phyloP scores from a whole-genome alignment of 345 rosid species.

The Mercurialis annua region DNA sequence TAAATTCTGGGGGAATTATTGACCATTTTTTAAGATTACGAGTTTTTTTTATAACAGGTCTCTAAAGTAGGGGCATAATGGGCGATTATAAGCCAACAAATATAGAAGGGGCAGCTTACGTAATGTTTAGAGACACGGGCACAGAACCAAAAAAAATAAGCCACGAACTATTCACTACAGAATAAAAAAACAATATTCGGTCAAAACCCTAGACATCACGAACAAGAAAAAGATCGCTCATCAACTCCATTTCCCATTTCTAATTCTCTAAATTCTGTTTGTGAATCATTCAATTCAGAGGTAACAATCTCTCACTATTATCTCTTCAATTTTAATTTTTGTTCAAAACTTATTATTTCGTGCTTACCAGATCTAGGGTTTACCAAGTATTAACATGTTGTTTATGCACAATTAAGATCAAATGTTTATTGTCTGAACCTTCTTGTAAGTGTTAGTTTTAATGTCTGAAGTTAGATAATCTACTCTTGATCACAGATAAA shows the following conservation, averaged over 20 bases:
- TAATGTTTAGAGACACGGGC: neutral
- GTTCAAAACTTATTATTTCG: too few species aligned
- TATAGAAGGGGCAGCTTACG: neutral
- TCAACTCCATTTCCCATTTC: neutral
- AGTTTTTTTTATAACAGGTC: too few species aligned
- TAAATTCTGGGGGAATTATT: too few species aligned
- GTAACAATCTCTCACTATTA: neutral
- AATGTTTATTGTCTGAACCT: too few species aligned
- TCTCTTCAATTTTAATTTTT: neutral
- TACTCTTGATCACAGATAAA: neutral
- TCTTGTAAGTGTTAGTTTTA: too few species aligned
- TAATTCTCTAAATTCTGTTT: neutral
- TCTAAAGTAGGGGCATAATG: too few species aligned
- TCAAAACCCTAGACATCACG: slow-evolving; percentile 15
- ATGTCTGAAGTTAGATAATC: too few species aligned
- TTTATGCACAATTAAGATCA: too few species aligned
- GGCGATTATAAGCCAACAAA: too few species aligned
- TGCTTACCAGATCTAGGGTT: neutral
- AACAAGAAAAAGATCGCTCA: neutral
- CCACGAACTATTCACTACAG: neutral
- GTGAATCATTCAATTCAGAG: neutral
- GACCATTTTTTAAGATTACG: too few species aligned
- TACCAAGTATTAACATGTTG: too few species aligned
- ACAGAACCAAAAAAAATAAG: neutral
- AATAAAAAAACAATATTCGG: neutral